Evolutionary conservation across 139 green algal genomes (phyloP), one percentile per base, ranked within the genome.

Genomic region (Picochlorum sp.): DNA sequence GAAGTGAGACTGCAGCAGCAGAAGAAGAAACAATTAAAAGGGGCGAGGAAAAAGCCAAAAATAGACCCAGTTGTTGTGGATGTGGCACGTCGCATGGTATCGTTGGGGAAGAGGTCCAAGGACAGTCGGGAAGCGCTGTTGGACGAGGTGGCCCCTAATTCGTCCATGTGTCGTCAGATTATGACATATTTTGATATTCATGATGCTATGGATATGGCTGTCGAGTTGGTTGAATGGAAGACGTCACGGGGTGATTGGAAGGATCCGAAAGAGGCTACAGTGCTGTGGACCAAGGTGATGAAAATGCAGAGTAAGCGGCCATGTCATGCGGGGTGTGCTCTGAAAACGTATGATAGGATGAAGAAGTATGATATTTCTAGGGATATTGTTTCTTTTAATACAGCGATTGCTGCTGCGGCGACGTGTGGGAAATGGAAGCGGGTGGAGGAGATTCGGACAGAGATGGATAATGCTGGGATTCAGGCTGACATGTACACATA

Each of bases 401-500:
- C 56, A 14, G 69, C 64, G 6, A 79, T 86, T 47, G 61, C 31
- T n/a, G 78, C 68, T 20, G 70, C 70, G 26, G 77, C 62, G 63
- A 74, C 45, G 50, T 63, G 30, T 20, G 20, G 45, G 21, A 57
- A 55, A 18, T 83, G 74, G 74, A 45, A 56, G 31, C 57, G 16
- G 4, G 56, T 69, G 31, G 37, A 71, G 51, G 23, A 23, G 4
- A 20, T 86, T 41, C 68, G 73, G 23, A 65, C 57, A 9, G 60
- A 74, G 23, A 80, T 86, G 68, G 11, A 56, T 31, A 47, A 21
- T 3, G 23, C 24, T 9, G 63, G 66, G 3, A 50, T 83, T 16
- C 26, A 14, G 4, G 85, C 78, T 55, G 87, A 94, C 34, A 83
- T 86, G 2, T 94, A 85, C 67, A 88, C 84, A 16, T 90, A 81